A percentile compares a stretch with the other conserved stretches of the same genome.
These are phyloP conservation scores for Chytriomyces sp. DNA, from an alignment of 192 early-diverging fungal genomes.

Conservation along the genomic window DNA sequence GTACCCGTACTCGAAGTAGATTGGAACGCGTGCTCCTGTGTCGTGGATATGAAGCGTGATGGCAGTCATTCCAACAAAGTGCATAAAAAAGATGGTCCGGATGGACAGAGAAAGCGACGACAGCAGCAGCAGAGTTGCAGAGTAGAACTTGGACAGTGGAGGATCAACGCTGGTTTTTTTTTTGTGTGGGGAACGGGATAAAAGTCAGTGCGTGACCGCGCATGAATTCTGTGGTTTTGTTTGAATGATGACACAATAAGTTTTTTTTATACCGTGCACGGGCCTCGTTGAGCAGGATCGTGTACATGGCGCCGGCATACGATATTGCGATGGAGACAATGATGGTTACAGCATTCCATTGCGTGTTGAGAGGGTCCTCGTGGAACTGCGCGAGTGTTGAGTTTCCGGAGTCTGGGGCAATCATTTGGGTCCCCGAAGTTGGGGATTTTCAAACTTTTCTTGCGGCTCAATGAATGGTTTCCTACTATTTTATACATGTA, in stretches of 20 bases:
- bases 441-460: no score
- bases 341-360: constrained; percentile 15
- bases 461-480: no score
- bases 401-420: not conserved
- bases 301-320: constrained; percentile 20
- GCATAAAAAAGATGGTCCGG: constrained; percentile 26
- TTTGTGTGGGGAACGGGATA: not conserved
- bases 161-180: not conserved
- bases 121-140: not conserved
- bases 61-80: constrained; percentile 24
- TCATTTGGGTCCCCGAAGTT: no score
- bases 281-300: constrained; percentile 19
- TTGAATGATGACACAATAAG: not conserved
- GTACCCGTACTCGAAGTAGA: constrained; percentile 12
- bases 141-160: not conserved
- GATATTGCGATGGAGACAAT: constrained; percentile 22
- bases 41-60: not conserved
- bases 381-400: not conserved
- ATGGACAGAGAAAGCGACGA: constrained; percentile 9
- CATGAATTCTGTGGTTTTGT: not conserved
- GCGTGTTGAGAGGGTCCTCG: not conserved
- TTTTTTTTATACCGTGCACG: constrained; percentile 6
- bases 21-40: not conserved
- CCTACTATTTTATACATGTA: no score
- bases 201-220: not conserved